Evolutionary conservation across 768 basidiomycete species (phyloP).

Genomic region (Hypholoma sublateritium): DNA sequence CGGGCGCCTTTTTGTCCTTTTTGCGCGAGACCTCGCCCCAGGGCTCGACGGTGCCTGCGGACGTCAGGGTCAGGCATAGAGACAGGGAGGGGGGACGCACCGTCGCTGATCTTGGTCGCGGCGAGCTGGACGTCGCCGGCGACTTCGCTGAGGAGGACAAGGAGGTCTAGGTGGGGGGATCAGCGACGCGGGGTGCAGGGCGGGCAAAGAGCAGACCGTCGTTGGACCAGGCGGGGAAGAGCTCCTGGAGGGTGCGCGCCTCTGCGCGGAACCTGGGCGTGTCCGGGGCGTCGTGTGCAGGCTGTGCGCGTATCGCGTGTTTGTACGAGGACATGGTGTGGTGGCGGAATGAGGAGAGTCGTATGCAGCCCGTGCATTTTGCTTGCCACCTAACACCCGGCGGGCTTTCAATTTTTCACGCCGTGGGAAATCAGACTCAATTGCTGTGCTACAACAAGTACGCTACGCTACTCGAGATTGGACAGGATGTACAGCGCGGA

Average conservation of each 20-base stretch:
- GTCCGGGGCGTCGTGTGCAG: conserved; percentile 31
- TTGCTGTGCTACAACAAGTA: no score
- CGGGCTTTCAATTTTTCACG: conserved; percentile 29
- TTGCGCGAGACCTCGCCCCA: conserved; percentile 86
- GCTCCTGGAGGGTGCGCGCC: conserved; percentile 64
- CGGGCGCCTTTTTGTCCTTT: conserved; percentile 77
- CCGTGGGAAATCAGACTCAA: conserved; percentile 23
- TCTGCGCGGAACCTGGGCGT: conserved; percentile 50
- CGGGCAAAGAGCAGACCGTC: conserved; percentile 51
- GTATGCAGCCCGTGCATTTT: conserved; percentile 15
- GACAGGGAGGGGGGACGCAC: conserved; percentile 35
- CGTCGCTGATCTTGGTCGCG: conserved; percentile 74
- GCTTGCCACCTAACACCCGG: conserved; percentile 20
- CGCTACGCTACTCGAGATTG: conserved; percentile 40
- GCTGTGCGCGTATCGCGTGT: conserved; percentile 42
- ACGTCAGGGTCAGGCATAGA: conserved; percentile 14
- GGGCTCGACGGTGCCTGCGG: conserved; percentile 67
- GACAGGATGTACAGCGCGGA: conserved; percentile 52
- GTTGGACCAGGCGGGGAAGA: conserved; percentile 67
- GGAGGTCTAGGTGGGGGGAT: conserved; percentile 53
- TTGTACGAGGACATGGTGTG: conserved; percentile 53
- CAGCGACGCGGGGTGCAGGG: conserved; percentile 17
- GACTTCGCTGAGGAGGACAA: conserved; percentile 65
- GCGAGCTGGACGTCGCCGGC: conserved; percentile 70
- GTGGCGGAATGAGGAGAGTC: conserved; percentile 23